phyloP scores from a whole-genome alignment of 306 rosid genomes.

The Oemleria cerasiformis region DNA sequence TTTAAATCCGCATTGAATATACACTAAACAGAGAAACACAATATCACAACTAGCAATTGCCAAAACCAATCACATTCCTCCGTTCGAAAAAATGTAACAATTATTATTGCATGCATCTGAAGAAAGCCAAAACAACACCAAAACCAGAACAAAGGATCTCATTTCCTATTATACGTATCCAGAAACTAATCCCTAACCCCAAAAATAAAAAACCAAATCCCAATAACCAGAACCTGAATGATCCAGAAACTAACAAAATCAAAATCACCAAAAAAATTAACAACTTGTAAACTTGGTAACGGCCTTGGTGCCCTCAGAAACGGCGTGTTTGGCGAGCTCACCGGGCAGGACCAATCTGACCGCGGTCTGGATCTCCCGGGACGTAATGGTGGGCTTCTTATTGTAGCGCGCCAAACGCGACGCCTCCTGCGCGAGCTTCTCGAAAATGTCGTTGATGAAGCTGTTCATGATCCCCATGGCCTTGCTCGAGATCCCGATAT shows the following conservation, averaged over 20 bases:
- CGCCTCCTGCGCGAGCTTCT: constrained; percentile 73
- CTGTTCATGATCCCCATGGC: constrained; percentile 89
- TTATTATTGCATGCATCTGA: too few species aligned
- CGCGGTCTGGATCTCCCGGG: constrained; percentile 73
- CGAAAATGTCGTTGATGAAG: constrained; percentile 73
- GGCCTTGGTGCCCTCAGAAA: constrained; percentile 78
- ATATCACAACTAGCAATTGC: too few species aligned
- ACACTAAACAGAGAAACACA: too few species aligned
- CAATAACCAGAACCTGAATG: too few species aligned
- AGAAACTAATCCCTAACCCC: too few species aligned
- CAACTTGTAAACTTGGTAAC: constrained; percentile 77
- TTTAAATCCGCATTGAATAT: too few species aligned
- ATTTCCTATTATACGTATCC: too few species aligned
- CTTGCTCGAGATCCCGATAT: constrained; percentile 76
- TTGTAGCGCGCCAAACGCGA: constrained; percentile 64
- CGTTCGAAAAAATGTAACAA: too few species aligned
- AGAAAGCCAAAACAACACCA: too few species aligned
- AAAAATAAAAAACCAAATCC: too few species aligned
- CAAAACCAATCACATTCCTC: too few species aligned
- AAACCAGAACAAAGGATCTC: too few species aligned
- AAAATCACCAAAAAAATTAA: constrained; percentile 2
- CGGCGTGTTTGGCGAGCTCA: constrained; percentile 76
- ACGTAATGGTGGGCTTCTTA: constrained; percentile 73
- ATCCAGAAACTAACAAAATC: background rate
- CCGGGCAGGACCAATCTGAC: constrained; percentile 73